Conservation (phyloP, 2,329 filamentous ascomycete species). For the Aschersonia sp. region DNA sequence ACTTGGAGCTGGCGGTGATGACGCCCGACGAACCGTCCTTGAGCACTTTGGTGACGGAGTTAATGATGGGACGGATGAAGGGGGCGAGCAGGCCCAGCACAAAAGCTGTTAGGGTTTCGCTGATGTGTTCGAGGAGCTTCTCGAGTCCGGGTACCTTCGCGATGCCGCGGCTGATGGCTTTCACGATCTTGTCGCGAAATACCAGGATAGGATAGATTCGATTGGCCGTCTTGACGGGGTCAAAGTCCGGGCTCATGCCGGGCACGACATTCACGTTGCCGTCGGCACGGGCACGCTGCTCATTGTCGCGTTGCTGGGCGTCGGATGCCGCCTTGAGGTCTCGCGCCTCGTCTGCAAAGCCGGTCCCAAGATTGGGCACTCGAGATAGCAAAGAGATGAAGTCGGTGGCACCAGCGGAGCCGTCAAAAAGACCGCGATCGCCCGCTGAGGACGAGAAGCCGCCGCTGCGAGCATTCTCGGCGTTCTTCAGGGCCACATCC, state of each 20-base stretch:
- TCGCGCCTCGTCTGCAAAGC: slow-evolving; percentile 52
- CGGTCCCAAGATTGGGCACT: slow-evolving; percentile 55
- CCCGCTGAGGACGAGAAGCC: slow-evolving; percentile 13
- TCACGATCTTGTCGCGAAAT: slow-evolving; percentile 89
- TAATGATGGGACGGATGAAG: slow-evolving; percentile 85
- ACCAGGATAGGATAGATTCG: slow-evolving; percentile 91
- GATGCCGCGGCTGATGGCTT: slow-evolving; percentile 70
- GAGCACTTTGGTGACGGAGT: slow-evolving; percentile 66
- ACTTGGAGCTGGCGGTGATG: slow-evolving; percentile 53
- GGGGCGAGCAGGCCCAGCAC: slow-evolving; percentile 82
- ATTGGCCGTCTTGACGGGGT: slow-evolving; percentile 59
- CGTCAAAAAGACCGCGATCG: slow-evolving; percentile 26
- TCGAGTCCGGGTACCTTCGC: slow-evolving; percentile 88
- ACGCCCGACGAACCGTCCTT: slow-evolving; percentile 72
- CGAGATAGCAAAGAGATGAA: slow-evolving; percentile 63
- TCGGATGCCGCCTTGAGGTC: slow-evolving; percentile 46
- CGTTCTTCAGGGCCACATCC: slow-evolving; percentile 58
- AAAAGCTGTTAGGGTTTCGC: slow-evolving; percentile 84
- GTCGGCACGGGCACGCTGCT: slow-evolving; percentile 18
- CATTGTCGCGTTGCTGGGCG: slow-evolving; percentile 48
- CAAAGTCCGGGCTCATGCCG: slow-evolving; percentile 62
- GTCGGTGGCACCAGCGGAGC: slow-evolving; percentile 26
- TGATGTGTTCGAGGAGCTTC: slow-evolving; percentile 82
- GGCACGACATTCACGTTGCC: slow-evolving; percentile 45
- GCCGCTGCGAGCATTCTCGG: slow-evolving; percentile 34